phyloP scores from a whole-genome alignment of 257 asterid species.

The Solanum rostratum region DNA sequence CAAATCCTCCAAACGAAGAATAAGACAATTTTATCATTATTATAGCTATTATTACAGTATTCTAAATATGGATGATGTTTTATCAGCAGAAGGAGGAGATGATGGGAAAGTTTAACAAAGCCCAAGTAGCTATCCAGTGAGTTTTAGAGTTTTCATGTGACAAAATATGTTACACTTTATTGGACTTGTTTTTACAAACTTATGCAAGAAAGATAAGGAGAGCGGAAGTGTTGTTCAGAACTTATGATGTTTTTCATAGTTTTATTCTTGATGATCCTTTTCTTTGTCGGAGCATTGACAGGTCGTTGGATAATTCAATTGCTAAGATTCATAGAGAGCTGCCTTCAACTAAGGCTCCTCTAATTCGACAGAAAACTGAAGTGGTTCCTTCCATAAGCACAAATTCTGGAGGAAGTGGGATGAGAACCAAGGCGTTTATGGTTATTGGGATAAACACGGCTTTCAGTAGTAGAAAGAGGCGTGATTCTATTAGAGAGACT shows the following conservation, averaged over 20 bases:
- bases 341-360: slow-evolving; percentile 27
- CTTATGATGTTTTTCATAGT: neutral
- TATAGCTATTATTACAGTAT: neutral
- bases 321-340: slow-evolving; percentile 40
- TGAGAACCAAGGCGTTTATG: slow-evolving; percentile 36
- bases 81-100: slow-evolving; percentile 27
- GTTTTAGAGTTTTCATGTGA: slow-evolving; percentile 6
- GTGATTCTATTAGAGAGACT: slow-evolving; percentile 67
- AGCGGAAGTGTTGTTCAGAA: neutral
- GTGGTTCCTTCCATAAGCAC: slow-evolving; percentile 3
- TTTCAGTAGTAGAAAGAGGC: slow-evolving; percentile 75
- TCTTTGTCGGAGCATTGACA: slow-evolving; percentile 8
- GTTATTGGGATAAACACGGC: slow-evolving; percentile 75
- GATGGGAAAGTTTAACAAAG: slow-evolving; percentile 33
- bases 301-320: slow-evolving; percentile 46
- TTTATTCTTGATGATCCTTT: neutral
- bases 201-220: neutral
- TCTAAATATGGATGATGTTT: neutral
- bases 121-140: slow-evolving; percentile 52
- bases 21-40: neutral
- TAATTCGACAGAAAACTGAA: slow-evolving; percentile 12
- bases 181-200: neutral
- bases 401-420: neutral
- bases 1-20: neutral
- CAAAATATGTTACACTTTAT: too few relatives aligned